phyloP scores from a whole-genome alignment of 768 basidiomycete species.

The Cystobasidium onofrii region DNA sequence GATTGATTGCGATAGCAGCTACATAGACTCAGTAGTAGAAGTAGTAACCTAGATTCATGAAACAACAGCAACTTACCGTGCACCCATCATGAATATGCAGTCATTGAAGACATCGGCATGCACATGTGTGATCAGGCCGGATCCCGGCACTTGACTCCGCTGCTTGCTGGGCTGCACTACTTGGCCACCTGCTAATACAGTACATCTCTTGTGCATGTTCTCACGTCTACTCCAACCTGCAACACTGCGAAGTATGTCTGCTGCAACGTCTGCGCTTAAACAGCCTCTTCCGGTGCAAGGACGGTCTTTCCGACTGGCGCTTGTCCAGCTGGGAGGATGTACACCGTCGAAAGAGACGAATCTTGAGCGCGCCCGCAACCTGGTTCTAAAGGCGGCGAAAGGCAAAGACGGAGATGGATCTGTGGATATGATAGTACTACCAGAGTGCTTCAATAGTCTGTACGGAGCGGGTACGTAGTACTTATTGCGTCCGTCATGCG shows the following conservation, averaged over 20 bases:
- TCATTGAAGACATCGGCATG: no score
- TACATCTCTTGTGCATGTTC: neutral
- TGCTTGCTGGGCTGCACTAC: neutral
- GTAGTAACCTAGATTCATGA: neutral
- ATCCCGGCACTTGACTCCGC: neutral
- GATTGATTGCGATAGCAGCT: neutral
- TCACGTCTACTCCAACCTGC: neutral
- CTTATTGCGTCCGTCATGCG: neutral
- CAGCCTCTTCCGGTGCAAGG: slow-evolving; percentile 27
- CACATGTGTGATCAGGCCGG: neutral
- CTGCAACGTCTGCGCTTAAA: neutral
- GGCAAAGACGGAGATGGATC: slow-evolving; percentile 59
- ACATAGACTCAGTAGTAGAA: neutral
- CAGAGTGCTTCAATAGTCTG: slow-evolving; percentile 50
- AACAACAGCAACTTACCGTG: no score
- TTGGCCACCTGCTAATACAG: no score
- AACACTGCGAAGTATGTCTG: neutral
- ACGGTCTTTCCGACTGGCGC: slow-evolving; percentile 66
- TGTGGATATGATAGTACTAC: slow-evolving; percentile 55
- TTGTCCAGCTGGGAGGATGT: slow-evolving; percentile 78
- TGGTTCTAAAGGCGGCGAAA: slow-evolving; percentile 48
- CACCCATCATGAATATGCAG: no score
- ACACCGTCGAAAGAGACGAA: slow-evolving; percentile 65
- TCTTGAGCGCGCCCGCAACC: slow-evolving; percentile 56
- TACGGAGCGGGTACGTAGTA: slow-evolving; percentile 55